Conservation (phyloP, 2,329 filamentous ascomycete species). For the Sporothrix variecibatus region DNA sequence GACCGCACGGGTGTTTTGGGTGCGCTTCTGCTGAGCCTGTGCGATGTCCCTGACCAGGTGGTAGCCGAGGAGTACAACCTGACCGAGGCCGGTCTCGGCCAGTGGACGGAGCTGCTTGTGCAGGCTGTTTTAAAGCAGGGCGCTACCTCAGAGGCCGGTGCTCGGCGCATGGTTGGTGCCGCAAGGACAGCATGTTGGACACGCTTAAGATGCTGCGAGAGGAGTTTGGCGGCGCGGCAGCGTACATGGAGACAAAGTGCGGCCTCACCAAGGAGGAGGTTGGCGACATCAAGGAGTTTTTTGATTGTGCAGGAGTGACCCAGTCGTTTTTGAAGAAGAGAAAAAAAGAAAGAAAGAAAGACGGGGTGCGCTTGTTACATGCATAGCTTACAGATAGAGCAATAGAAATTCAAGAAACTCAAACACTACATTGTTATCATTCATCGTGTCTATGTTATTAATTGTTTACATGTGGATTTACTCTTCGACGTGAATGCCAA, state of each 20-base stretch:
- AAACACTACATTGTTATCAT: background rate
- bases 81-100: conserved; percentile 62
- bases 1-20: conserved; percentile 73
- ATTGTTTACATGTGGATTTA: background rate
- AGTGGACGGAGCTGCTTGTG: conserved; percentile 55
- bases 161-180: conserved; percentile 50
- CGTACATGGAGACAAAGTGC: conserved; percentile 61
- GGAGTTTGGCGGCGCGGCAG: conserved; percentile 64
- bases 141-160: conserved; percentile 47
- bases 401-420: no score
- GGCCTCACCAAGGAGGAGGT: conserved; percentile 53
- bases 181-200: conserved; percentile 52
- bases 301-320: background rate
- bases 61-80: conserved; percentile 70
- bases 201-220: conserved; percentile 56
- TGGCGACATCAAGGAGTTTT: conserved; percentile 10
- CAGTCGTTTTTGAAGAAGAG: background rate
- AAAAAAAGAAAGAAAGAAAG: background rate
- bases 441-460: background rate
- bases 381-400: background rate
- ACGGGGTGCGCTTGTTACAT: background rate
- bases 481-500: background rate
- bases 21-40: conserved; percentile 65
- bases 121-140: conserved; percentile 53
- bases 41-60: conserved; percentile 58